Evolutionary conservation across 1,284 basidiomycete genomes (phyloP), one percentile per base, ranked within the genome.

Genomic region (Athelia sp.): DNA sequence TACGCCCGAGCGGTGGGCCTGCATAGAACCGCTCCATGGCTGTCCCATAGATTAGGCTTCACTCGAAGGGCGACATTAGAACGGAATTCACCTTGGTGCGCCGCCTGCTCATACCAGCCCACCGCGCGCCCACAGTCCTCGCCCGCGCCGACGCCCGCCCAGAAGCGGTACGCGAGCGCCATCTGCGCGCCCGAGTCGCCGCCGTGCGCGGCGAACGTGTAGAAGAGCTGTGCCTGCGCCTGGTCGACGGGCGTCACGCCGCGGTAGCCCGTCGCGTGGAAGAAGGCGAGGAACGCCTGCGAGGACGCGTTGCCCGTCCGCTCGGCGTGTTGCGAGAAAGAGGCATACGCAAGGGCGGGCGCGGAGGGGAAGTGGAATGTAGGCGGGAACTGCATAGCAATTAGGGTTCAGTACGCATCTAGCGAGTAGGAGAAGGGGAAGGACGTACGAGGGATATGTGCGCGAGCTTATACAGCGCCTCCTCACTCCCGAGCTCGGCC

Each of bases 91-190:
- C 91, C 80, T 69, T 90, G 82, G 55, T 91, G 87, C 11, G 93
- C 89, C 0, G 93, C 92, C 35, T 74, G 76, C 60, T 92, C 88
- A 64, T 97, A 98, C 85, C 90, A 97, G 21, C 82, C 79, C 43
- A 93, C 68, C 2, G 94, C 90, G 4, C 80, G 73, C 61, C 82
- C 74, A 64, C 95, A 98, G 58, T 87, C 84, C 63, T 97, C 93
- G 47, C 84, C 75, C 0, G 90, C 87, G 6, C 94, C 92, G 52
- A 99, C 95, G 0, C 97, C 97, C 22, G 87, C 87, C 89, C 92
- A 97, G 63, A 95, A 87, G n/a, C 94, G 81, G 66, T 96, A 98
- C 0, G 87, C 97, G 34, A 99, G 74, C 0, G 93, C 83, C 90
- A 96, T 94, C 64, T 95, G 88, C 0, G 96, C 90, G 3, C 89